Evolutionary conservation across 2,329 filamentous ascomycete genomes (phyloP).

Genomic region (Fusarium siculi): DNA sequence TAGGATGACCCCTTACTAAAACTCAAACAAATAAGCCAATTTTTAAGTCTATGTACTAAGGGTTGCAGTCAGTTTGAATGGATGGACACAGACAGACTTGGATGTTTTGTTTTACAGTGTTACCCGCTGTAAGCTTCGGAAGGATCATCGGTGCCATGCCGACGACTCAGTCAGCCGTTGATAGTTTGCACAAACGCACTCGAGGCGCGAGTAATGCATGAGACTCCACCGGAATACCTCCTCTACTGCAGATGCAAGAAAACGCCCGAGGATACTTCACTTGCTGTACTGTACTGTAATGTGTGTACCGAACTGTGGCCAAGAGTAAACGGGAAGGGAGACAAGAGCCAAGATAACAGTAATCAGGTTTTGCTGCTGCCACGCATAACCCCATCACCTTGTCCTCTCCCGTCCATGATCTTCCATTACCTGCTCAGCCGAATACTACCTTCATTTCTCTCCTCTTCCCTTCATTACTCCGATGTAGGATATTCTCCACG

Average conservation of each 20-base stretch:
- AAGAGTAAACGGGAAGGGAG: conserved; percentile 7
- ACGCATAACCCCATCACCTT: not conserved
- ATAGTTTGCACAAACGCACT: not conserved
- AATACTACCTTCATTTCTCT: conserved; percentile 2
- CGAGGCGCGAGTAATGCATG: not conserved
- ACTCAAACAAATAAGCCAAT: conserved; percentile 38
- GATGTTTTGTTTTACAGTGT: conserved; percentile 11
- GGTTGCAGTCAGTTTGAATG: not conserved
- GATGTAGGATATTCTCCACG: conserved; percentile 6
- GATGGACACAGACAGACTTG: not conserved
- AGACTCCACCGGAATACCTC: not conserved
- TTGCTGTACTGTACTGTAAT: not conserved
- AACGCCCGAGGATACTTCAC: not conserved
- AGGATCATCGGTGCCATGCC: not conserved
- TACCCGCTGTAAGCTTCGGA: conserved; percentile 11
- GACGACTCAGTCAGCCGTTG: not conserved
- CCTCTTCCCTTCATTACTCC: not conserved
- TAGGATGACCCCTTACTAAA: conserved; percentile 31
- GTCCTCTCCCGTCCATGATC: not conserved
- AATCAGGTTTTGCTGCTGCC: conserved; percentile 8
- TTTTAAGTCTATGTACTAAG: conserved; percentile 34
- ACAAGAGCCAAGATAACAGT: conserved; percentile 9
- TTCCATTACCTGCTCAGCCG: not conserved
- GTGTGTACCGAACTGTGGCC: not conserved
- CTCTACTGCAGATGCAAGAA: not conserved